phyloP scores from a whole-genome alignment of 1,284 basidiomycete species.

The Limonomyces culmigenus region DNA sequence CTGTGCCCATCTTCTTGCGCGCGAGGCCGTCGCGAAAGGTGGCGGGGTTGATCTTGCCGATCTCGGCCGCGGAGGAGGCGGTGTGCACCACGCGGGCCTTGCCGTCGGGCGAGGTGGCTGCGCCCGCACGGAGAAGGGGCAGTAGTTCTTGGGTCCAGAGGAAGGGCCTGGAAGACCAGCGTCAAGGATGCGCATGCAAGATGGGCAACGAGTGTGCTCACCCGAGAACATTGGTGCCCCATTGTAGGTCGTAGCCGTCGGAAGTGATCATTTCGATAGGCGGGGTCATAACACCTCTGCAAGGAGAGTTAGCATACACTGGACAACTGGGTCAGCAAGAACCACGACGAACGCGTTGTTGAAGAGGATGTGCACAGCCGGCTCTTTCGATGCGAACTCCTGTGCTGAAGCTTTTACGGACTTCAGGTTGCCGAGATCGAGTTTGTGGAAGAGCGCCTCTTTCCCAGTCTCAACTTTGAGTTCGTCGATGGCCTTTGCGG shows the following conservation, averaged over 20 bases:
- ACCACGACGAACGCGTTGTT: background rate
- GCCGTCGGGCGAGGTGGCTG: conserved; percentile 12
- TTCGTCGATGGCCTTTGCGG: conserved; percentile 32
- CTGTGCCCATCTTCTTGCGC: conserved; percentile 7
- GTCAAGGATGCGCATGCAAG: background rate
- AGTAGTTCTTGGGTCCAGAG: conserved; percentile 25
- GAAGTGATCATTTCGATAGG: conserved; percentile 19
- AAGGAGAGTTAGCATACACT: background rate
- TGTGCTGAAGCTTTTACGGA: conserved; percentile 32
- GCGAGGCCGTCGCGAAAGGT: conserved; percentile 7
- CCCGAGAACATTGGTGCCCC: no score
- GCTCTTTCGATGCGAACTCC: conserved; percentile 23
- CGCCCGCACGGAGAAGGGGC: conserved; percentile 19
- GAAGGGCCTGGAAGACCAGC: conserved; percentile 15
- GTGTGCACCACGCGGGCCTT: conserved; percentile 25
- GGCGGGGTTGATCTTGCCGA: conserved; percentile 9
- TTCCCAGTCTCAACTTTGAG: conserved; percentile 26
- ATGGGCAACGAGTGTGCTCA: conserved; percentile 19
- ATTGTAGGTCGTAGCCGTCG: conserved; percentile 33
- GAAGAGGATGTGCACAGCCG: conserved; percentile 2
- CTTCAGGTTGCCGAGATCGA: conserved; percentile 41
- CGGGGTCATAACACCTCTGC: conserved; percentile 29
- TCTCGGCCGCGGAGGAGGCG: conserved; percentile 17
- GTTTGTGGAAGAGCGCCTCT: conserved; percentile 30
- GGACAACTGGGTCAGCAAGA: background rate